phyloP scores from a whole-genome alignment of 345 rosid species.

The Excoecaria cochinchinensis region DNA sequence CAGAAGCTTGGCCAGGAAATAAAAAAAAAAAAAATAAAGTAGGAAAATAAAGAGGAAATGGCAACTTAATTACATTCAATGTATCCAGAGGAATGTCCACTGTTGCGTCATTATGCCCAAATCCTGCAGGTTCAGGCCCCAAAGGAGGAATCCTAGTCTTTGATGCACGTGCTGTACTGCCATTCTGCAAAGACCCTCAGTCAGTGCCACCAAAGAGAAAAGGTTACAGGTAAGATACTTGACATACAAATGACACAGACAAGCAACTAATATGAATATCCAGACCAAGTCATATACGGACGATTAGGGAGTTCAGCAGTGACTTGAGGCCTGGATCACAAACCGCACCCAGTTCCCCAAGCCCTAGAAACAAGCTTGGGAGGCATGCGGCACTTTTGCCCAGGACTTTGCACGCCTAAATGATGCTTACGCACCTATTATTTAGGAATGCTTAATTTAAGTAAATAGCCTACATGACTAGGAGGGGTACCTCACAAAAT shows the following conservation, averaged over 20 bases:
- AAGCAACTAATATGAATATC: not conserved
- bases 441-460: not conserved
- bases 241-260: not conserved
- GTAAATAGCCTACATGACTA: not conserved
- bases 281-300: not conserved
- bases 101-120: slow-evolving; percentile 75
- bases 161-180: slow-evolving; percentile 47
- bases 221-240: not conserved
- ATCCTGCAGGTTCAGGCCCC: slow-evolving; percentile 58
- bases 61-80: slow-evolving; percentile 53
- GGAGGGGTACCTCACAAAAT: not conserved
- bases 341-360: not conserved
- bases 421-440: not conserved
- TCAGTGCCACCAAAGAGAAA: not conserved
- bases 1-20: slow-evolving; percentile 3
- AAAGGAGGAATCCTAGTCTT: slow-evolving; percentile 52
- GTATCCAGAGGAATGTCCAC: slow-evolving; percentile 87
- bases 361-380: not conserved
- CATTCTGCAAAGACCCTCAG: slow-evolving; percentile 47
- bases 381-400: not conserved
- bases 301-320: not conserved
- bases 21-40: no score
- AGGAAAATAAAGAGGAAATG: not conserved
- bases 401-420: not conserved
- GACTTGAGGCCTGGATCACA: not conserved